phyloP scores from a whole-genome alignment of 176 grass and related monocot genomes.

The Stipa capillata region DNA sequence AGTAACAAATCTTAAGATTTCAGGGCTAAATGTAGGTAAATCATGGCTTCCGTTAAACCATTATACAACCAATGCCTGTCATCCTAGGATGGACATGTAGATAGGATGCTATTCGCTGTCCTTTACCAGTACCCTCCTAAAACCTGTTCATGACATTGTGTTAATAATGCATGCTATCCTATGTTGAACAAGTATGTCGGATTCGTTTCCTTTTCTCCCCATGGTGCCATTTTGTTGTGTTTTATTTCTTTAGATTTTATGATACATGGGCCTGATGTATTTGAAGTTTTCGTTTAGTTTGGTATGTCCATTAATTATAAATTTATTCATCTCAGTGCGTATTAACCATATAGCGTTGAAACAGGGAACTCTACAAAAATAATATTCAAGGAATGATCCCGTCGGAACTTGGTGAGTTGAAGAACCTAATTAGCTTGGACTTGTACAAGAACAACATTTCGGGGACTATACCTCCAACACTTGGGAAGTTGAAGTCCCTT shows the following conservation, averaged over 20 bases:
- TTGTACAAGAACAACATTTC: slow-evolving; percentile 96
- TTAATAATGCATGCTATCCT: neutral
- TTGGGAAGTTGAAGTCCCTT: slow-evolving; percentile 83
- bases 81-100: neutral
- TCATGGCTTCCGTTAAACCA: neutral
- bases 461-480: slow-evolving; percentile 58
- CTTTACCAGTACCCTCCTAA: neutral
- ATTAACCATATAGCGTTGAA: slow-evolving; percentile 18
- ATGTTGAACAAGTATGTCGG: neutral
- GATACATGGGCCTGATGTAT: neutral
- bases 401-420: slow-evolving; percentile 71
- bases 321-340: neutral
- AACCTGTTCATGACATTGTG: too few relatives aligned
- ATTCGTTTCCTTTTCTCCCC: neutral
- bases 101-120: neutral
- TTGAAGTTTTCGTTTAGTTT: neutral
- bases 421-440: slow-evolving; percentile 90
- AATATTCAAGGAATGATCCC: slow-evolving; percentile 82
- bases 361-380: slow-evolving; percentile 98
- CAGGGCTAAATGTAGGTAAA: neutral
- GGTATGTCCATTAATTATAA: too few relatives aligned
- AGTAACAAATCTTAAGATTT: neutral
- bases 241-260: slow-evolving; percentile 8
- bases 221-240: neutral
- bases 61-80: neutral